These are phyloP conservation scores for Conticribra guillardii DNA, from an alignment of 108 stramenopile species.

Conservation along the genomic window DNA sequence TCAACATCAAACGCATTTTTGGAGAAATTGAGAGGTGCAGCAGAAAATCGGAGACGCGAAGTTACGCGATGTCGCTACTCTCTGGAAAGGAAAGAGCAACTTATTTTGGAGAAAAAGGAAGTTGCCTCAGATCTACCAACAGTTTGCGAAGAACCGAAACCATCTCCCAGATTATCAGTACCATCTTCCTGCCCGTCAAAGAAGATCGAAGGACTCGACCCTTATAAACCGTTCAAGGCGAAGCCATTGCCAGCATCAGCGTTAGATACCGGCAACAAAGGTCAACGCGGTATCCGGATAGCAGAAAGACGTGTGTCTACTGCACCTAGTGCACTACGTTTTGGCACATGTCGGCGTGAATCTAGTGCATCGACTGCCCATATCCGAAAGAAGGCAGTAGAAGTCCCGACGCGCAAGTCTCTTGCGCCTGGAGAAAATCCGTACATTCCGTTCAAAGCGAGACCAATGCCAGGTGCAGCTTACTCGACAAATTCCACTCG, in stretches of 20 bases:
- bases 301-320: background rate
- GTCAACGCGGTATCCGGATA: background rate
- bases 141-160: conserved; percentile 12
- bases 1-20: conserved; percentile 46
- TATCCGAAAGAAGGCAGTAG: background rate
- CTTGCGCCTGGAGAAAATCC: conserved; percentile 16
- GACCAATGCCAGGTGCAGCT: conserved; percentile 3
- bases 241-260: conserved; percentile 28
- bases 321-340: background rate
- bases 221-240: conserved; percentile 40
- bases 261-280: background rate
- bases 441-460: conserved; percentile 14
- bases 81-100: conserved; percentile 46
- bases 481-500: background rate
- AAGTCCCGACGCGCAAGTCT: background rate
- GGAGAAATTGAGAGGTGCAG: conserved; percentile 32
- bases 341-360: background rate
- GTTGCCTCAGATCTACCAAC: conserved; percentile 10
- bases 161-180: conserved; percentile 4
- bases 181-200: conserved; percentile 1
- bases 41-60: conserved; percentile 42
- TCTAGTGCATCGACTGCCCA: background rate
- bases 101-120: conserved; percentile 30
- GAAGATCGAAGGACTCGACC: conserved; percentile 17
- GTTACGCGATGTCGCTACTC: conserved; percentile 43